These are phyloP conservation scores for Leccinellum albellum DNA, from an alignment of 768 basidiomycete genomes.

Conservation along the genomic window DNA sequence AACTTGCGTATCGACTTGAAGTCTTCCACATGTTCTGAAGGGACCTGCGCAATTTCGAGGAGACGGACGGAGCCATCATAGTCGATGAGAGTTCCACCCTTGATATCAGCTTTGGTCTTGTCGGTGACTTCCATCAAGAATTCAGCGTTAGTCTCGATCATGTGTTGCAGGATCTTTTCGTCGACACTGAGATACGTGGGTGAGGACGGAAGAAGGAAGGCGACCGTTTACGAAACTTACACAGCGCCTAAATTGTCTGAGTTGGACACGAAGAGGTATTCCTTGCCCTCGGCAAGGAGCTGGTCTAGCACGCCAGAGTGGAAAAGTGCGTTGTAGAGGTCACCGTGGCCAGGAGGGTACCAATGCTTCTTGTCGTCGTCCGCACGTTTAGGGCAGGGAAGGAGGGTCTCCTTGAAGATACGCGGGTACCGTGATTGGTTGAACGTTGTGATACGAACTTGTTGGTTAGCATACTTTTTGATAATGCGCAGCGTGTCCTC, in stretches of 20 bases:
- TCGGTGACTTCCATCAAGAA: slow-evolving; percentile 78
- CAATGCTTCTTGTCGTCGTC: slow-evolving; percentile 64
- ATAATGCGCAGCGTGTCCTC: slow-evolving; percentile 76
- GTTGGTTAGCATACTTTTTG: slow-evolving; percentile 78
- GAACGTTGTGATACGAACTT: slow-evolving; percentile 67
- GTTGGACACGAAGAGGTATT: slow-evolving; percentile 77
- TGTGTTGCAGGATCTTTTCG: slow-evolving; percentile 61
- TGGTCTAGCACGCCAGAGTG: slow-evolving; percentile 75
- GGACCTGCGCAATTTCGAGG: slow-evolving; percentile 76
- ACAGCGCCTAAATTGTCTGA: slow-evolving; percentile 73
- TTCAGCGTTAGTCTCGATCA: slow-evolving; percentile 61
- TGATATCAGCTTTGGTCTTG: slow-evolving; percentile 81
- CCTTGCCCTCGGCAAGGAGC: slow-evolving; percentile 66
- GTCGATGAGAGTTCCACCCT: slow-evolving; percentile 68
- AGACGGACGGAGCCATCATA: slow-evolving; percentile 64
- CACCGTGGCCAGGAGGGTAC: slow-evolving; percentile 79
- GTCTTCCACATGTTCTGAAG: slow-evolving; percentile 67
- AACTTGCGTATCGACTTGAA: slow-evolving; percentile 76
- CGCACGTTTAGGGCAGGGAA: slow-evolving; percentile 57
- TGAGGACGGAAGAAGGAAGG: slow-evolving; percentile 1
- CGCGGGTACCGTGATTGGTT: slow-evolving; percentile 75
- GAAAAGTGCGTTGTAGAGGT: slow-evolving; percentile 65
- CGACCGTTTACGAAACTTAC: slow-evolving; percentile 27
- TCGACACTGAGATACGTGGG: slow-evolving; percentile 46
- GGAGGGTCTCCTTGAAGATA: slow-evolving; percentile 63